Base-by-base conservation (phyloP, 345 rosid species). In the Pistacia atlantica region DNA sequence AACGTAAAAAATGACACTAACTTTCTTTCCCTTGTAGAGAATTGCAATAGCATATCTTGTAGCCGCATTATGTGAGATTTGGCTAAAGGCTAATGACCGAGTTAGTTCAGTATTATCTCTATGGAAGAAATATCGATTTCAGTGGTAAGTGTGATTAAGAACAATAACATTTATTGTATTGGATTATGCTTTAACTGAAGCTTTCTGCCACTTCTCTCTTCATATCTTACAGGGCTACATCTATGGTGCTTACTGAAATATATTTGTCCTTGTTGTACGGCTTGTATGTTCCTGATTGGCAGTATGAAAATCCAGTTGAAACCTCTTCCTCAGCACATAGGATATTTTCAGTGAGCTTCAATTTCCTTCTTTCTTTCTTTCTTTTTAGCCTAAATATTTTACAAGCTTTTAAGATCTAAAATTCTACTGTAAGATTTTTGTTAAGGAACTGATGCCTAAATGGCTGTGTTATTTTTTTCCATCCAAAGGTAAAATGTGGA, bases 61-160 rank as follows among this genome's bases (percentile, higher is more conserved):
- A 33, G 89, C 87, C 6, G 97, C 97, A 57, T 5, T 88, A 35
- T 91, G 97, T 75, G 97, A 94, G 87, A 94, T 92, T 83, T 94
- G 98, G 97, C 85, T 92, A 5, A 94, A 88, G 79, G 86, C 81
- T 20, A 75, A 75, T 72, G 86, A 81, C 73, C 83, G 75, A 75
- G 88, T 77, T 45, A 75, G 76, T 68, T 87, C 97, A 56, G 82
- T 67, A 49, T 69, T 77, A 63, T 83, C 88, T 70, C 28, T 87
- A 72, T 60, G 82, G 75, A 86, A 73, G 81, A 92, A 83, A 79
- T 92, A 90, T 77, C 78, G 75, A 76, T 80, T 71, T 46, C 98
- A 94, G 37, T 86, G 94, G 95, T 94, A 81, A 78, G 87, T 51
- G 49, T 75, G 33, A 49, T 65, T 52, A 63, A 74, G 63, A 8